Evolutionary conservation across 2,329 filamentous ascomycete species (phyloP), one percentile per base, ranked within the genome.

Genomic region (Phyllosticta citribraziliensis): DNA sequence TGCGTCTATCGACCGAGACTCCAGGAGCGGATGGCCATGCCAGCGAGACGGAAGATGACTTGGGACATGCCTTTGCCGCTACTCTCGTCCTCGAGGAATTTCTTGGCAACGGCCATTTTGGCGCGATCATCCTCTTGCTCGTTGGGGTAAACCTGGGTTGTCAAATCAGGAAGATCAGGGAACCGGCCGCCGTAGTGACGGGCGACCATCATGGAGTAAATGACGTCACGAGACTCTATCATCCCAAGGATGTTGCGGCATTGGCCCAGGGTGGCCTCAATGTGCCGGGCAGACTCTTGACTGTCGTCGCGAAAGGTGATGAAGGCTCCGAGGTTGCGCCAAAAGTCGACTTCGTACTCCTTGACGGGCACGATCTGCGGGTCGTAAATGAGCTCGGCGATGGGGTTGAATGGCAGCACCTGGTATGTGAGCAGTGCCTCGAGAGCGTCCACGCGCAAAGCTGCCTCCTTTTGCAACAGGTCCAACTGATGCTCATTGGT

Each of bases 141-240:
- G 27, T 68, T 68, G 56, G 69, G 67, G 57, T 62, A 63, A 50
- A 62, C 60, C 53, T 72, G 63, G 5, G 55, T 40, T 35, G 67
- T 61, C 3, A 77, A 64, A 58, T 76, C 75, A 9, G 76, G 73
- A 65, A 78, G 79, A 25, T 76, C 75, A 17, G 74, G 71, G 63
- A 76, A 70, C 14, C 85, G 83, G 33, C 85, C 84, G 54, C 88
- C 86, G 56, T 91, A 80, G 64, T 92, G 85, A 25, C 91, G 85
- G 17, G 88, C 85, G 60, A 96, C 84, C 9, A 89, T 89, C 65
- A 96, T 87, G 0, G 89, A 94, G 74, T 96, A 96, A 61, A 97
- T 83, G 19, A 96, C 87, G 71, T 97, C 91, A 58, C 92, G 85
- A 68, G 93, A 94, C 75, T 97, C 92, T 24, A 87, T 83, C 55